phyloP scores from a whole-genome alignment of 352 stramenopile genomes.

The Elongisporangium prolatum region DNA sequence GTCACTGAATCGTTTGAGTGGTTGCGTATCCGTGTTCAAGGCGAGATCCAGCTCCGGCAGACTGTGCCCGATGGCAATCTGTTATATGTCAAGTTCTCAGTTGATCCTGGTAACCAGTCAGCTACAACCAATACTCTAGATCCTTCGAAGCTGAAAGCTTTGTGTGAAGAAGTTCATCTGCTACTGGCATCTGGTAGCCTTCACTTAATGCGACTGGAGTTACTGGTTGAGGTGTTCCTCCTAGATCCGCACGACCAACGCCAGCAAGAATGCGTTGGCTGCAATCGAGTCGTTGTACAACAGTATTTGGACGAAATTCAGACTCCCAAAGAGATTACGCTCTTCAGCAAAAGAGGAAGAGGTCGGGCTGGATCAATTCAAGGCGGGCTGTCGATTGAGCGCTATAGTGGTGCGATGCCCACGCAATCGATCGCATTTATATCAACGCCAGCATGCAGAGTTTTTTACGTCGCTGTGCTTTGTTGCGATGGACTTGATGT shows the following conservation, averaged over 20 bases:
- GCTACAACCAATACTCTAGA: not conserved
- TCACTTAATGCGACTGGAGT: not conserved
- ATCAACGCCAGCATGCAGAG: not conserved
- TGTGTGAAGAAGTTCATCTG: not conserved
- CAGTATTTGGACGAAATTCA: not conserved
- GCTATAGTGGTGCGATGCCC: not conserved
- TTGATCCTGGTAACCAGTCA: not conserved
- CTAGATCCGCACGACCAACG: not conserved
- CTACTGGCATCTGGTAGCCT: not conserved
- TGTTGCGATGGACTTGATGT: not conserved
- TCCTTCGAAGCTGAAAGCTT: not conserved
- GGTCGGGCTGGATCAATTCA: not conserved
- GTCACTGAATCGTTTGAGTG: not conserved
- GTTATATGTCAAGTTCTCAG: not conserved
- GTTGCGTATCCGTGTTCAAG: not conserved
- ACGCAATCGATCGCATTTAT: not conserved
- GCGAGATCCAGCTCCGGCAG: not conserved
- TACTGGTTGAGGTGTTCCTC: not conserved
- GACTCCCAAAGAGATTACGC: not conserved
- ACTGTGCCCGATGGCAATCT: not conserved
- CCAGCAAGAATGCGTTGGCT: not conserved
- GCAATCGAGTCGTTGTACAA: not conserved
- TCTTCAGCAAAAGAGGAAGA: not conserved
- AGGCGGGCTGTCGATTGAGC: not conserved
- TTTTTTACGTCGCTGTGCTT: not conserved